Base-by-base conservation (phyloP, 768 basidiomycete genomes). In the Leccinum obscurum region DNA sequence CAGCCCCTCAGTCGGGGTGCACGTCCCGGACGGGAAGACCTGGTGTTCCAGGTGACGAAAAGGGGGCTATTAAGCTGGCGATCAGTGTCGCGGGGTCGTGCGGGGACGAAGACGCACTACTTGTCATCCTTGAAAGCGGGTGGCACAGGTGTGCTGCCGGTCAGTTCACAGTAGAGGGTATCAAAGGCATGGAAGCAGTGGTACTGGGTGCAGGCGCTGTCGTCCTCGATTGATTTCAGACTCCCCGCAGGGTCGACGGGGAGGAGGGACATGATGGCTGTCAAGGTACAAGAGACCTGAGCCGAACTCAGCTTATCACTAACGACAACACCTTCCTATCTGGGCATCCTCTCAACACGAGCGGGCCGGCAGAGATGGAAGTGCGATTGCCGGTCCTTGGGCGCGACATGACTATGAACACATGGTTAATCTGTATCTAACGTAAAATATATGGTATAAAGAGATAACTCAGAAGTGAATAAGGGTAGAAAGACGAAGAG, bases 11-110 rank as follows among this genome's bases (percentile, higher is more conserved):
- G 79, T 60, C 84, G 80, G 50, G 85, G 80, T 22, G 83, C 72
- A 59, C 84, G 82, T 34, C 85, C 86, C 20, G 84, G 77, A 58
- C 83, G 85, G 59, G 80, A 80, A 34, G 84, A 80, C 60, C 82
- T 83, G 50, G 85, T 88, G 75, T 93, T 95, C 95, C 95, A 99
- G 6, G 96, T 98, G 34, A 98, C 93, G 75, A 99, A 99, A 57
- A 99, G 80, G 13, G 95, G 94, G 75, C 73, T 74, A 15, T 41
- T 20, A 53, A 7, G 32, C 41, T 32, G 39, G n/a, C 37, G 7
- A 39, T 68, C 52, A 62, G 63, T n/a, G 41, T 52, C 55, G 6
- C 6, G n/a, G 35, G 48, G 28, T 55, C 55, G 30, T 46, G 34
- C 49, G 20, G 77, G 84, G 67, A 32, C 20, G 50, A 78, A 28